These are phyloP conservation scores for Hypoxylon rickii DNA, from an alignment of 495 filamentous ascomycete species.

Conservation along the genomic window DNA sequence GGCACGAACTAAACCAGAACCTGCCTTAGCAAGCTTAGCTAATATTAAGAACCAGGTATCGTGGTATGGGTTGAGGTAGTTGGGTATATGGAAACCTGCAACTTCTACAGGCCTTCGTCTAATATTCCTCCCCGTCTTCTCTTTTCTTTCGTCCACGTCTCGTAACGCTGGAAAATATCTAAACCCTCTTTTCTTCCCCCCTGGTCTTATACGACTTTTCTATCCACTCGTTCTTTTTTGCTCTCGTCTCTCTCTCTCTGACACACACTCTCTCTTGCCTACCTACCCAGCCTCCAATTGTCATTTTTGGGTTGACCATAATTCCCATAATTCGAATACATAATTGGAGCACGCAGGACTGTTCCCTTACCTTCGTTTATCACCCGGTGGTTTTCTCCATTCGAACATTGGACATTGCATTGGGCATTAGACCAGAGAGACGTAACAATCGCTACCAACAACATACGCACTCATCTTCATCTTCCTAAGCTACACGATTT, in stretches of 20 bases:
- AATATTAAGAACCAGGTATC: neutral
- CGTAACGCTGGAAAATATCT: too few relatives aligned
- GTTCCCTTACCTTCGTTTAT: conserved; percentile 34
- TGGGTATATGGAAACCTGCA: too few relatives aligned
- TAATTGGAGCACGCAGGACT: conserved; percentile 32
- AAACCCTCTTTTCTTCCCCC: conserved; percentile 25
- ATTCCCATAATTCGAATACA: conserved; percentile 27
- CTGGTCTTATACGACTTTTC: conserved; percentile 40
- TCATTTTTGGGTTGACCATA: conserved; percentile 12
- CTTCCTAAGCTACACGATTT: neutral
- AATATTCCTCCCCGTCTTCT: conserved; percentile 4
- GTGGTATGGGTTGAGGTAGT: neutral
- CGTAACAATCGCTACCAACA: conserved; percentile 13
- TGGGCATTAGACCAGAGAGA: conserved; percentile 7
- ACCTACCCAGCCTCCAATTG: conserved; percentile 27
- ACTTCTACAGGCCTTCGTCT: too few relatives aligned
- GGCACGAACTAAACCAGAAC: neutral
- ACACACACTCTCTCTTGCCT: too few relatives aligned
- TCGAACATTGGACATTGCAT: too few relatives aligned
- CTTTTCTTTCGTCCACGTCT: too few relatives aligned
- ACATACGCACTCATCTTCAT: neutral
- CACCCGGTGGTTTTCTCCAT: neutral
- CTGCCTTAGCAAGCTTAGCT: neutral
- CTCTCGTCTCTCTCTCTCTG: too few relatives aligned
- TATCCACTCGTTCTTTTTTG: conserved; percentile 16